Evolutionary conservation across 1,139 yeast genomes (phyloP), one percentile per base, ranked within the genome.

Genomic region (Debaryomyces nepalensis): DNA sequence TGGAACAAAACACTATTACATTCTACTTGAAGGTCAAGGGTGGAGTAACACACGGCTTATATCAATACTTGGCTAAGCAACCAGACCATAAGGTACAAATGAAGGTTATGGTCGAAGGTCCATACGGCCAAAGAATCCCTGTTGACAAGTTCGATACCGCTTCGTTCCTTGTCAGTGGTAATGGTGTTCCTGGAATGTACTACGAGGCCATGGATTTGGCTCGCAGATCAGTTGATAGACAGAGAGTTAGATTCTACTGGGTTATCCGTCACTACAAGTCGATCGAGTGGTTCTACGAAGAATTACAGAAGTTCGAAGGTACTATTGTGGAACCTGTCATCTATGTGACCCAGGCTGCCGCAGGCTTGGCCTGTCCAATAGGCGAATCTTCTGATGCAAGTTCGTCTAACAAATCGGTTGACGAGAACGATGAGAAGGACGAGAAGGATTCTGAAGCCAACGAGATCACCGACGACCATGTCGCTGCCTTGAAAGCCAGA

Each of bases 151-250:
- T 59, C 33, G 64, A 68, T 29, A 57, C 61, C 10, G 67, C 70
- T 10, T 64, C 67, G 0, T 68, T 64, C 41, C 46, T 70, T 36
- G 73, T 74, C 16, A 74, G 75, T n/a, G 76, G 75, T 30, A 68
- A 63, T 47, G 76, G 75, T 43, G 66, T 70, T 33, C 74, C 76
- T 1, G 75, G 72, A 16, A 64, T 73, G 22, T 69, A 61, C 45
- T 64, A 66, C 37, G 75, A 69, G 49, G 71, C 71, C 4, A 52
- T 59, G 30, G 59, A 63, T 35, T 55, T 70, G 41, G 56, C 61
- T 8, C 40, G 43, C 15, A 45, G 45, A 22, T 40, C 55, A 1
- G 48, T 43, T 1, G 47, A 52, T 15, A 57, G 53, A 21, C 61
- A 57, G 22, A 46, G 45, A 4, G 44, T 69, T 32, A 68, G 65